Evolutionary conservation across 179 eudicot species (phyloP), one percentile per base, ranked within the genome.

Genomic region (Drosera spatulata): DNA sequence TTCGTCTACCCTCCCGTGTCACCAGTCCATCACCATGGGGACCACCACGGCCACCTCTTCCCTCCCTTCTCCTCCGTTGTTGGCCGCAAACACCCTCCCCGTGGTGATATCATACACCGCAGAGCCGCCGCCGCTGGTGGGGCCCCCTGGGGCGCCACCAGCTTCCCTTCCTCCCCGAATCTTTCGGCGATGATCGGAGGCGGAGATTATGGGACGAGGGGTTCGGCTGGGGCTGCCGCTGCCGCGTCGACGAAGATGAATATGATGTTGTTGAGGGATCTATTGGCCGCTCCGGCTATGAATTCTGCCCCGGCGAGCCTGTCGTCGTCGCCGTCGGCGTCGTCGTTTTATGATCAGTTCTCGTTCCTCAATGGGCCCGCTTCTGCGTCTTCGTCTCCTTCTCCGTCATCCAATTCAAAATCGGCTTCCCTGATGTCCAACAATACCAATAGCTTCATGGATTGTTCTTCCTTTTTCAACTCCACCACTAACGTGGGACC

Each of bases 1-100:
- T 91, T 91, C 58, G 62, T 72, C 6, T 91, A 85, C 79, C 86
- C 85, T 15, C 65, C n/a, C 42, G 46, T 33, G 45, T 33, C 65
- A 49, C 7, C 59, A 42, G 46, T 41, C 10, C 3, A 4, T 37
- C 10, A 8, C 13, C 12, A n/a, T 11, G 13, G 5, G 10, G 53
- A 50, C 53, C 53, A 50, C 13, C 53, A 50, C 53, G 13, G 13
- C 13, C 53, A 4, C 49, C 7, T 45, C 53, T 10, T 4, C 9
- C 41, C 41, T 55, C 58, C 41, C 12, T 55, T 55, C 4, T 4
- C 38, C 8, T 5, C 58, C 41, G 37, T 7, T 7, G 41, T 2
- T 7, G 53, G 0, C 49, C 49, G 49, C 53, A 15, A 15, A 22
- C 33, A 22, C 33, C 33, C 33, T 22, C 33, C 33, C 33, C 33